Evolutionary conservation across 345 rosid species (phyloP).

Genomic region (Rhizophora apiculata): DNA sequence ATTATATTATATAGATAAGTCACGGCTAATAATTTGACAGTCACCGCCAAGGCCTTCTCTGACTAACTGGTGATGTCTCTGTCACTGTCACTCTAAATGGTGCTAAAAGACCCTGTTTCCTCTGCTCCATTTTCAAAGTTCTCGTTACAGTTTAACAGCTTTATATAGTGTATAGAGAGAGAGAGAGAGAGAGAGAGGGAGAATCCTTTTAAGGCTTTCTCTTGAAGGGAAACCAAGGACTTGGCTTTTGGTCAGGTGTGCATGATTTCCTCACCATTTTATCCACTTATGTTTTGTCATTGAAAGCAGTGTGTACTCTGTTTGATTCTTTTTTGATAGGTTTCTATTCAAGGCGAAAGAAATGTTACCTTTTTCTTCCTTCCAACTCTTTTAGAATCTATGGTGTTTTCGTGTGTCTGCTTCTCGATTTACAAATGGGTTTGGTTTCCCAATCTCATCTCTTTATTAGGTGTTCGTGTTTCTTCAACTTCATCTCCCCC

Average conservation of each 20-base stretch:
- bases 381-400: background rate
- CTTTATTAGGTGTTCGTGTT: background rate
- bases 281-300: background rate
- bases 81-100: background rate
- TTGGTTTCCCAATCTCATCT: background rate
- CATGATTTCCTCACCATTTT: background rate
- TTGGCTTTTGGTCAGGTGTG: background rate
- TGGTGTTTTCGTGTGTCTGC: background rate
- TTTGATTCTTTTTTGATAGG: background rate
- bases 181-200: background rate
- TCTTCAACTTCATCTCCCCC: background rate
- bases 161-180: background rate
- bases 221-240: background rate
- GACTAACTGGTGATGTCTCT: background rate
- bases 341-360: background rate
- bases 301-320: background rate
- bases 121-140: background rate
- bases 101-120: background rate
- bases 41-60: no score
- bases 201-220: background rate
- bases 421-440: background rate
- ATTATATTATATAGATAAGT: no score
- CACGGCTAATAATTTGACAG: no score
- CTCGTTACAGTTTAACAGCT: background rate
- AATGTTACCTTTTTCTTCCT: background rate